phyloP scores from a whole-genome alignment of 352 stramenopile species.

The Thalassiosira sp. region DNA sequence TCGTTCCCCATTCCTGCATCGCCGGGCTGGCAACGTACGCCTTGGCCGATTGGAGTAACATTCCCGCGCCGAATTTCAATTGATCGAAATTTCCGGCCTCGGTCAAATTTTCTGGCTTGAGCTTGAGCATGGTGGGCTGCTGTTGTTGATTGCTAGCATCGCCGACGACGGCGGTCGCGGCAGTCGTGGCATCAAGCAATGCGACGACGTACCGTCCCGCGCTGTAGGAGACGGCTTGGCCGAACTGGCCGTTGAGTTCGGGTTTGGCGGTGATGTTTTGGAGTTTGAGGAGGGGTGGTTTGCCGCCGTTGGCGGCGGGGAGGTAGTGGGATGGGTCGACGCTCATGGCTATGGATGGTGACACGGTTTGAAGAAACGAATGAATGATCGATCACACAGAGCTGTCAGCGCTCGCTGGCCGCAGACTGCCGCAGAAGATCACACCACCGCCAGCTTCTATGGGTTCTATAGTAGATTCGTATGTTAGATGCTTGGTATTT shows the following conservation, averaged over 20 bases:
- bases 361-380: too few relatives aligned
- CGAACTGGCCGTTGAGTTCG: conserved; percentile 40
- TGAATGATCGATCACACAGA: too few relatives aligned
- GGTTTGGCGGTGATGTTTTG: conserved; percentile 36
- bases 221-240: conserved; percentile 37
- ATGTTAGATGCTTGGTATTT: too few relatives aligned
- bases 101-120: conserved; percentile 38
- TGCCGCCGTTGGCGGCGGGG: conserved; percentile 23
- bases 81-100: conserved; percentile 41
- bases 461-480: too few relatives aligned
- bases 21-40: conserved; percentile 10
- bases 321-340: conserved; percentile 42
- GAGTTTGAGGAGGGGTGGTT: conserved; percentile 47
- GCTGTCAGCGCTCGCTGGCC: too few relatives aligned
- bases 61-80: conserved; percentile 30
- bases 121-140: conserved; percentile 34
- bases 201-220: conserved; percentile 39
- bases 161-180: conserved; percentile 1
- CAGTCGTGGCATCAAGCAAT: conserved; percentile 18
- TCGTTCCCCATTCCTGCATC: conserved; percentile 14
- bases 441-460: too few relatives aligned
- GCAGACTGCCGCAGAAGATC: too few relatives aligned
- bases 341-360: too few relatives aligned
- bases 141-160: background rate
- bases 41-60: conserved; percentile 21